phyloP scores from a whole-genome alignment of 495 filamentous ascomycete species.

The Aspergillus ellipticus region DNA sequence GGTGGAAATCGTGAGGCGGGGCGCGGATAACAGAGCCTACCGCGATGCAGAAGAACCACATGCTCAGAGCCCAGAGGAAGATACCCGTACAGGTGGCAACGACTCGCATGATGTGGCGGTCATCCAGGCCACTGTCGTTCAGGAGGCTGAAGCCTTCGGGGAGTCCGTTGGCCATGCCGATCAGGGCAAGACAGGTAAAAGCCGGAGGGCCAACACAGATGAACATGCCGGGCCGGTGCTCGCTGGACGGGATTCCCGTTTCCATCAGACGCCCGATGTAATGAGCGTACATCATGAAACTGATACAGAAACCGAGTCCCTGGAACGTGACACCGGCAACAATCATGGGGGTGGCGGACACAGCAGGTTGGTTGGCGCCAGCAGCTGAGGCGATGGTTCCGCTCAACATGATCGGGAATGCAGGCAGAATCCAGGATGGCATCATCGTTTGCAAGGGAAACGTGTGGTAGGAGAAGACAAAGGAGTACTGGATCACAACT shows the following conservation, averaged over 20 bases:
- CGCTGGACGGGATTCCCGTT: slow-evolving; percentile 42
- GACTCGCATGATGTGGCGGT: slow-evolving; percentile 29
- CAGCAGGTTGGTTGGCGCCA: slow-evolving; percentile 15
- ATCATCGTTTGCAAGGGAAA: slow-evolving; percentile 8
- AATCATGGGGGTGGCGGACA: slow-evolving; percentile 22
- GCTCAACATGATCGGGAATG: slow-evolving; percentile 24
- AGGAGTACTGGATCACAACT: slow-evolving; percentile 5
- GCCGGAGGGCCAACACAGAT: slow-evolving; percentile 58
- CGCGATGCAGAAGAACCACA: slow-evolving; percentile 43
- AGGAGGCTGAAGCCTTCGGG: slow-evolving; percentile 13
- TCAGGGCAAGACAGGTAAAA: slow-evolving; percentile 57
- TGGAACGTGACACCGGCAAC: slow-evolving; percentile 26
- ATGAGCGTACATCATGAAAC: slow-evolving; percentile 24
- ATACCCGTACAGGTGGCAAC: slow-evolving; percentile 41
- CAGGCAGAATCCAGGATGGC: slow-evolving; percentile 14
- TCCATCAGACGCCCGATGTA: slow-evolving; percentile 48
- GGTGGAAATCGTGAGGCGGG: slow-evolving; percentile 25
- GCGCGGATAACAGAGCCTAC: slow-evolving; percentile 23
- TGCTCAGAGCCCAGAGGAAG: slow-evolving; percentile 29
- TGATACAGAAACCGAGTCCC: slow-evolving; percentile 27
- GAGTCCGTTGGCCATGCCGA: slow-evolving; percentile 47
- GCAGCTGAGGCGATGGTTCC: slow-evolving; percentile 26
- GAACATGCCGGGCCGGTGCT: slow-evolving; percentile 52
- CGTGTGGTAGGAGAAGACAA: slow-evolving; percentile 9
- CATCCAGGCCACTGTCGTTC: not conserved